phyloP scores from a whole-genome alignment of 2,329 filamentous ascomycete genomes.

The Escovopsis sp. region DNA sequence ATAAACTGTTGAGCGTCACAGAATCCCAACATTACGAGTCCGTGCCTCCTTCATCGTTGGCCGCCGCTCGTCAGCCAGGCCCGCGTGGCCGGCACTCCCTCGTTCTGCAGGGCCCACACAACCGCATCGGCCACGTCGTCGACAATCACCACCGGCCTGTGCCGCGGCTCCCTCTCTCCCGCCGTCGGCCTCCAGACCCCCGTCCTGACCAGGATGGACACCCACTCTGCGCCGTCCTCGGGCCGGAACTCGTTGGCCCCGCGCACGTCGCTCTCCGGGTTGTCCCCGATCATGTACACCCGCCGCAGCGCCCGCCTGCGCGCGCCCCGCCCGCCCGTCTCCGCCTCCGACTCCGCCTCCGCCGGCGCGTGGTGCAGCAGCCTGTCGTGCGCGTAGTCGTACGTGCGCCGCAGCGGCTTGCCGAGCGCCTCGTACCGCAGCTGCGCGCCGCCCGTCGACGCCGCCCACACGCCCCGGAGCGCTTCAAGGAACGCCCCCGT shows the following conservation, averaged over 20 bases:
- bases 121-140: slow-evolving; percentile 67
- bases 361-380: slow-evolving; percentile 36
- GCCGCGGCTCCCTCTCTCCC: slow-evolving; percentile 34
- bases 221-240: slow-evolving; percentile 56
- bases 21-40: too few relatives aligned
- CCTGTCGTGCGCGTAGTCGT: slow-evolving; percentile 63
- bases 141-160: slow-evolving; percentile 49
- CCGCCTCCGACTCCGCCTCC: slow-evolving; percentile 1
- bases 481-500: slow-evolving; percentile 84
- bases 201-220: slow-evolving; percentile 61
- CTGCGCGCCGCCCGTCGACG: slow-evolving; percentile 48
- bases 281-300: slow-evolving; percentile 93
- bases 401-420: slow-evolving; percentile 67
- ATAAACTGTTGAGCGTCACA: too few relatives aligned
- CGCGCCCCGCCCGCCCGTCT: neutral
- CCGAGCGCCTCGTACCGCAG: slow-evolving; percentile 58
- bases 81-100: slow-evolving; percentile 26
- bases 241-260: slow-evolving; percentile 69
- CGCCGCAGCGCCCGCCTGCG: slow-evolving; percentile 43
- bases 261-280: slow-evolving; percentile 76
- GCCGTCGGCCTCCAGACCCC: slow-evolving; percentile 50
- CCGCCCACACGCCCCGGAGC: slow-evolving; percentile 63
- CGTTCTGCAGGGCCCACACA: slow-evolving; percentile 53
- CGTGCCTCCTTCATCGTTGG: neutral
- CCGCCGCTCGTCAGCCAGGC: slow-evolving; percentile 14